phyloP scores from a whole-genome alignment of 139 green algal genomes.

The Chlorella sp. region DNA sequence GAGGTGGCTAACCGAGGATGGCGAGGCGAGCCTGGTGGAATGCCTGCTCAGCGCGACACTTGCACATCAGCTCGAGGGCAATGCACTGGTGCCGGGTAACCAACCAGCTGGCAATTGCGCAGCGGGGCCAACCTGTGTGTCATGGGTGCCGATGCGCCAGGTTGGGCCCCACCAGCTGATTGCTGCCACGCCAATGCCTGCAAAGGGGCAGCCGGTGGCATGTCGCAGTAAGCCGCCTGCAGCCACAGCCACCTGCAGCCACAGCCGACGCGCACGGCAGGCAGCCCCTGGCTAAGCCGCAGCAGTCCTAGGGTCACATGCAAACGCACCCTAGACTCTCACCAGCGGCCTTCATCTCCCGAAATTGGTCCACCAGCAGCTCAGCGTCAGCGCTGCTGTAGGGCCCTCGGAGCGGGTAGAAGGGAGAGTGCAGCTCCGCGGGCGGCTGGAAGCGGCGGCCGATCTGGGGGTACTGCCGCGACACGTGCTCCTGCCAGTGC shows the following conservation, averaged over 20 bases:
- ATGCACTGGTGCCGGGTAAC: no score
- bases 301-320: no score
- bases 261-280: no score
- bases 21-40: neutral
- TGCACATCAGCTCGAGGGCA: neutral
- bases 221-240: no score
- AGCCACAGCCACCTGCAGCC: no score
- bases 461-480: neutral
- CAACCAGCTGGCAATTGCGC: neutral
- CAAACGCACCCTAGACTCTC: no score
- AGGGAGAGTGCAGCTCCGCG: neutral
- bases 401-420: conserved; percentile 5
- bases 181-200: conserved; percentile 1
- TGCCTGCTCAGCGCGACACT: neutral
- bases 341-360: neutral
- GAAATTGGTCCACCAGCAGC: neutral
- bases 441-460: conserved; percentile 6
- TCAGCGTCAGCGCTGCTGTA: neutral
- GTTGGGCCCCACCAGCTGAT: conserved; percentile 4
- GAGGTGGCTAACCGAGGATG: neutral
- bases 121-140: conserved; percentile 8
- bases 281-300: no score
- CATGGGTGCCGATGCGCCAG: conserved; percentile 4
- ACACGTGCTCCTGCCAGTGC: neutral
- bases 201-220: no score